Evolutionary conservation across 2,329 filamentous ascomycete species (phyloP), one percentile per base, ranked within the genome.

Genomic region (Diaporthe vexans): DNA sequence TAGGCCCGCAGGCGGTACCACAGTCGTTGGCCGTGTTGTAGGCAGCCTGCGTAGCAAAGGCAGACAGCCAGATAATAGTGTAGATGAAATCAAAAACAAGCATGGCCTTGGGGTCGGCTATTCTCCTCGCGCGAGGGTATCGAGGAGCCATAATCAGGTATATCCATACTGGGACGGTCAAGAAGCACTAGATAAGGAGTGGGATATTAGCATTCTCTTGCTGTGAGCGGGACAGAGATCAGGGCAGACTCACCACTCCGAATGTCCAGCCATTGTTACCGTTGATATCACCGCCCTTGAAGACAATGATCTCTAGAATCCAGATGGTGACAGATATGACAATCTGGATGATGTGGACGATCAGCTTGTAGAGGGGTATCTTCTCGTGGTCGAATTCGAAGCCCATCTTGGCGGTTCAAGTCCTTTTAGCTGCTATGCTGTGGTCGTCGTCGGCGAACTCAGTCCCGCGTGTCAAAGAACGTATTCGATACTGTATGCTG

Each of bases 131-230:
- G 76, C 91, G 88, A 63, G 87, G 86, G 81, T 90, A 93, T 71
- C 91, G 87, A 56, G 91, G 91, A 4, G 91, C 89, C 87, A 92
- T 90, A 78, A 89, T 86, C 65, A 93, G 86, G 82, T 90, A 94
- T 75, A 93, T 86, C 85, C 91, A 91, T 58, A 90, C 90, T 0
- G 90, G 91, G 61, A 92, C 85, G 21, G 88, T 88, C 43, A 93
- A 82, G 83, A 93, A 93, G 82, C 90, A 92, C 91, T 93, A 74
- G 40, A 57, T 68, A 54, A 52, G 69, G 74, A 48, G 63, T 74
- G 67, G 35, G 10, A n/a, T 46, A 29, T 70, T 70, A 72, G 69
- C 33, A 67, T 43, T 21, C 21, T 17, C 26, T 43, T n/a, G 11
- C 35, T 43, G n/a, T 43, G 9, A 61, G n/a, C 1, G 24, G 67